A percentile compares a stretch with the other conserved stretches of the same genome.
Conservation (phyloP, 805 yeast species). For the Schizosaccharomyces octosporus region DNA sequence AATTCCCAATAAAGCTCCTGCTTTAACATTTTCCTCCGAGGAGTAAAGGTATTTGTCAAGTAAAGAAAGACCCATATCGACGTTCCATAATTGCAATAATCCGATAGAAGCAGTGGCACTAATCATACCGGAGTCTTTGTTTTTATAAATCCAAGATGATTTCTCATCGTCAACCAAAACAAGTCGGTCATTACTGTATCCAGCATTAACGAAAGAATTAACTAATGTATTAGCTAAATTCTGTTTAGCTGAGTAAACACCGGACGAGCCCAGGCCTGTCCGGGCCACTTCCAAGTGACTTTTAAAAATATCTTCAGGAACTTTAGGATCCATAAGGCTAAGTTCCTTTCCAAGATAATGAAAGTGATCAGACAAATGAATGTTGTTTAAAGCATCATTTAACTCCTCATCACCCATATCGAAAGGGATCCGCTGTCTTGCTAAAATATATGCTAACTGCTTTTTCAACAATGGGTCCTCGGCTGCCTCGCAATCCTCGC, state of each 20-base stretch:
- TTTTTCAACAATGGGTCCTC: conserved; percentile 45
- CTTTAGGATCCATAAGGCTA: conserved; percentile 67
- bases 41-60: conserved; percentile 75
- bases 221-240: conserved; percentile 88
- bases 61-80: conserved; percentile 65
- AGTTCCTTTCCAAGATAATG: conserved; percentile 62
- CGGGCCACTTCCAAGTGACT: conserved; percentile 59
- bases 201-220: conserved; percentile 72
- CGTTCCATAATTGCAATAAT: conserved; percentile 74
- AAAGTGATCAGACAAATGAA: conserved; percentile 53
- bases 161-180: conserved; percentile 44
- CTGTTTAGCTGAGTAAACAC: conserved; percentile 75
- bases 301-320: conserved; percentile 86
- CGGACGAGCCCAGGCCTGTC: conserved; percentile 26
- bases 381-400: conserved; percentile 65
- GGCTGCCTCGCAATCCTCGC: conserved; percentile 61
- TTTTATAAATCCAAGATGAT: conserved; percentile 67
- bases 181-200: conserved; percentile 67
- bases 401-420: conserved; percentile 30
- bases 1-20: conserved; percentile 89
- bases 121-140: conserved; percentile 75
- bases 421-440: conserved; percentile 66
- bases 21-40: conserved; percentile 64
- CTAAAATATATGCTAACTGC: conserved; percentile 73
- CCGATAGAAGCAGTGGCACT: conserved; percentile 86